Base-by-base conservation (phyloP, 2,329 filamentous ascomycete species). In the Fusarium anthophilum region DNA sequence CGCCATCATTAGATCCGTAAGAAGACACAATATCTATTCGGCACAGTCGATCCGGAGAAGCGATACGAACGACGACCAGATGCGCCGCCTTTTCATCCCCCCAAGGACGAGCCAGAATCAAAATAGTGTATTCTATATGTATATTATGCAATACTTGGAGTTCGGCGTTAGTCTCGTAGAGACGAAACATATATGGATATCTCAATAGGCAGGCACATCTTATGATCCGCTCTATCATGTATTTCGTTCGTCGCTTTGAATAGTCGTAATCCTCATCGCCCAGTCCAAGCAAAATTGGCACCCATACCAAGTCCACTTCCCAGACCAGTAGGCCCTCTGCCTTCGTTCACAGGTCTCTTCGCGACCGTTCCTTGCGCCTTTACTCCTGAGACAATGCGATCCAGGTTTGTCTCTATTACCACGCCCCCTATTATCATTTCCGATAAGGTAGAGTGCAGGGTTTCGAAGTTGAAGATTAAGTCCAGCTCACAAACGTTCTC, bases 401-500 rank as follows among this genome's bases (percentile, higher is more conserved):
- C 95, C 70, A 97, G 84, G 78, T 92, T 94, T 38, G 96, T 98
- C 85, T 98, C 96, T 30, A 98, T 91, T 22, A 98, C 96, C 20
- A 98, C 94, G 2, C 96, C 96, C 20, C 96, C 96, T 22, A 98
- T 94, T 64, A 98, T 93, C 94, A 98, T 97, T 87, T 98, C 96
- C 66, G 91, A 92, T 15, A 98, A 86, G 22, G 95, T 91, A 14
- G 96, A 93, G 86, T 99, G 96, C 79, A 99, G 87, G 22, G 95
- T 97, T 88, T 99, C 96, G 78, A 98, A 99, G 82, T 98, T 98
- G 86, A 99, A 99, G 82, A 99, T 99, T 77, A 99, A 88, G 83
- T 99, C 95, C 63, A 99, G 87, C 86, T 99, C 96, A 88, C 96
- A 99, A 15, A 99, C 96, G 81, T 99, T 98, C 85, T 98, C 96